Evolutionary conservation across 192 early-diverging fungal genomes (phyloP).

Genomic region (Linnemannia elongata): DNA sequence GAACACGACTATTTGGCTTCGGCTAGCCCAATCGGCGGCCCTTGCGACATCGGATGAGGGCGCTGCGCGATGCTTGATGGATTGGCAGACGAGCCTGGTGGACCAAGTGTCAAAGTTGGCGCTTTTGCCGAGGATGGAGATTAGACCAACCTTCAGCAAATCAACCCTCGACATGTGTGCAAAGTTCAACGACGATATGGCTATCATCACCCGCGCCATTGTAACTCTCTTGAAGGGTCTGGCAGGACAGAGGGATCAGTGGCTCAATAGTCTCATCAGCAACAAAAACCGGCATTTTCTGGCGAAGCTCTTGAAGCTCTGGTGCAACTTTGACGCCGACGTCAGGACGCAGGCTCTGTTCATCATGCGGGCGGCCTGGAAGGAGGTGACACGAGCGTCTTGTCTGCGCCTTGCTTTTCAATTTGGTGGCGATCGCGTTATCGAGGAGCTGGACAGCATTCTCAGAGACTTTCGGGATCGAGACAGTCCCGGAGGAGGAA

Average conservation of each 20-base stretch:
- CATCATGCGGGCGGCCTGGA: slow-evolving; percentile 34
- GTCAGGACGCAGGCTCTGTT: slow-evolving; percentile 35
- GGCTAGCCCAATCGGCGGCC: slow-evolving; percentile 25
- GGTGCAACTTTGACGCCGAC: slow-evolving; percentile 39
- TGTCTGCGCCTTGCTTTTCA: slow-evolving; percentile 39
- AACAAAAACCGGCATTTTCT: slow-evolving; percentile 22
- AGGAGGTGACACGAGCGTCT: slow-evolving; percentile 30
- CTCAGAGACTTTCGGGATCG: slow-evolving; percentile 33
- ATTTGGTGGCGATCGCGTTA: slow-evolving; percentile 34
- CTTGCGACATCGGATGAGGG: background rate
- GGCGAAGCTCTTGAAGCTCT: slow-evolving; percentile 33
- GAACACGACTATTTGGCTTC: slow-evolving; percentile 19
- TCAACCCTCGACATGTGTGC: slow-evolving; percentile 19
- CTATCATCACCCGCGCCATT: slow-evolving; percentile 22
- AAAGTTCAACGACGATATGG: slow-evolving; percentile 33
- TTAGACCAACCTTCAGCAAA: slow-evolving; percentile 20
- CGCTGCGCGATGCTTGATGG: background rate
- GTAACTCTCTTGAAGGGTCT: slow-evolving; percentile 18
- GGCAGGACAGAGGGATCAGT: slow-evolving; percentile 16
- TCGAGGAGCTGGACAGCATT: slow-evolving; percentile 40
- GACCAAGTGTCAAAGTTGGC: slow-evolving; percentile 22
- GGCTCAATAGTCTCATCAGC: slow-evolving; percentile 15
- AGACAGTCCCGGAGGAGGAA: slow-evolving; percentile 43
- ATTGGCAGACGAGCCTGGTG: slow-evolving; percentile 26
- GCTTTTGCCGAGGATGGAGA: slow-evolving; percentile 40